Base-by-base conservation (phyloP, 2,329 filamentous ascomycete genomes). In the Sordariomycetes sp. region DNA sequence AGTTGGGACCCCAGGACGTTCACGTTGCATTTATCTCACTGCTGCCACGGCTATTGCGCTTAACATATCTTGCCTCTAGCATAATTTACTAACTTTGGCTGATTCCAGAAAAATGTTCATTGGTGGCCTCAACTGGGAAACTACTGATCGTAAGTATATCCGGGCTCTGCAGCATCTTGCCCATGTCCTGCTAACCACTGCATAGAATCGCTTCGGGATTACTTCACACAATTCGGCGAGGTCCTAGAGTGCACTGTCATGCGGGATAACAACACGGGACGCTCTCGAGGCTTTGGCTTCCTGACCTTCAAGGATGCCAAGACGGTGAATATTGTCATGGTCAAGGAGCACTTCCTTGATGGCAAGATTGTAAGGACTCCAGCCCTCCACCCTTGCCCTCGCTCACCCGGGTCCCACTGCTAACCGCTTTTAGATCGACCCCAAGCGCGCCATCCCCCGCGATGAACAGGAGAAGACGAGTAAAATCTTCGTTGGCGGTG, bases 181-280 rank as follows among this genome's bases (percentile, higher is more conserved):
- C 20, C n/a, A 20, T 25, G 40, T 50, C 3, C 22, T 46, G 4
- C 61, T 65, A 60, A 62, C 61, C 25, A 54, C 43, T 62, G 22
- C 24, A 28, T 53, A 99, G 94, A 99, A 78, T 97, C 94, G 8
- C 81, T 99, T 32, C 89, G 91, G 65, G 89, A 97, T 63, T 99
- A 99, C 71, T 99, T 99, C 71, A 92, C 93, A 14, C 91, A 97
- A 66, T 99, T 96, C 70, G 94, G 94, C 61, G 94, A 99, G 71
- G 94, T 99, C 52, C 82, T 93, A 34, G 94, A 99, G 76, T 97
- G 94, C 71, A 99, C 94, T 18, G 94, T 99, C n/a, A 99, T 99
- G 94, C 85, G 94, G 63, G 94, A 99, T 73, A 92, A 91, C 61
- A 88, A 89, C 55, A 96, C 91, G 11, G 94, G 94, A 51, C 86